phyloP scores from a whole-genome alignment of 169 alveolate species.

The Toxoplasma gondii region DNA sequence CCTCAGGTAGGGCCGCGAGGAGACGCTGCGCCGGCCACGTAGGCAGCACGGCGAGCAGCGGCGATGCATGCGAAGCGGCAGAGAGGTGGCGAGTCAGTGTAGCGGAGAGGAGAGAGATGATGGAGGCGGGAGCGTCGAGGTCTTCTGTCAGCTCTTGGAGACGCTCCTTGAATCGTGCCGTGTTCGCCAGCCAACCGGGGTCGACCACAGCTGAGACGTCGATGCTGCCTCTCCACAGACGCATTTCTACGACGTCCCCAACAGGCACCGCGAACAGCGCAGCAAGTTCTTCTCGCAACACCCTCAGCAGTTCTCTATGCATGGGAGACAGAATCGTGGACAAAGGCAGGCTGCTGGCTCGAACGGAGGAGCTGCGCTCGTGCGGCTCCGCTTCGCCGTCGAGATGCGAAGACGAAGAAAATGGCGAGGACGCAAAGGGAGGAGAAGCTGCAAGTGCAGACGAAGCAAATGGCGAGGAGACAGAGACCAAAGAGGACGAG shows the following conservation, averaged over 20 bases:
- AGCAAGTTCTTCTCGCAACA: slow-evolving; percentile 54
- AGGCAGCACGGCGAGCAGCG: not conserved
- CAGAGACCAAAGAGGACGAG: not conserved
- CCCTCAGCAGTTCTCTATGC: slow-evolving; percentile 31
- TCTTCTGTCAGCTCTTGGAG: not conserved
- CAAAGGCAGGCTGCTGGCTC: not conserved
- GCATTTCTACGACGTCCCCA: slow-evolving; percentile 57
- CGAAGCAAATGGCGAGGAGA: not conserved
- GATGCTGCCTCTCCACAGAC: slow-evolving; percentile 62
- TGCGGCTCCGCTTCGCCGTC: not conserved
- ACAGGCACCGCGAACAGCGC: slow-evolving; percentile 49
- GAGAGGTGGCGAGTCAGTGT: slow-evolving; percentile 24
- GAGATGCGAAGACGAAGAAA: not conserved
- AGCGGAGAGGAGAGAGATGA: not conserved
- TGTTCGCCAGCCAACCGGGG: slow-evolving; percentile 64
- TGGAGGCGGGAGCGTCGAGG: not conserved
- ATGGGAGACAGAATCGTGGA: not conserved
- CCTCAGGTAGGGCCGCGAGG: not conserved
- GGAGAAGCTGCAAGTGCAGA: not conserved
- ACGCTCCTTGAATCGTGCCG: slow-evolving; percentile 43
- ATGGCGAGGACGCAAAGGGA: not conserved
- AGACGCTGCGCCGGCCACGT: not conserved
- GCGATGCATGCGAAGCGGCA: not conserved
- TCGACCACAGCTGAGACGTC: slow-evolving; percentile 54
- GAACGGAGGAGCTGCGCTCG: not conserved